Evolutionary conservation across 2,329 filamentous ascomycete genomes (phyloP), one percentile per base, ranked within the genome.

Genomic region (Colletotrichum salicis): DNA sequence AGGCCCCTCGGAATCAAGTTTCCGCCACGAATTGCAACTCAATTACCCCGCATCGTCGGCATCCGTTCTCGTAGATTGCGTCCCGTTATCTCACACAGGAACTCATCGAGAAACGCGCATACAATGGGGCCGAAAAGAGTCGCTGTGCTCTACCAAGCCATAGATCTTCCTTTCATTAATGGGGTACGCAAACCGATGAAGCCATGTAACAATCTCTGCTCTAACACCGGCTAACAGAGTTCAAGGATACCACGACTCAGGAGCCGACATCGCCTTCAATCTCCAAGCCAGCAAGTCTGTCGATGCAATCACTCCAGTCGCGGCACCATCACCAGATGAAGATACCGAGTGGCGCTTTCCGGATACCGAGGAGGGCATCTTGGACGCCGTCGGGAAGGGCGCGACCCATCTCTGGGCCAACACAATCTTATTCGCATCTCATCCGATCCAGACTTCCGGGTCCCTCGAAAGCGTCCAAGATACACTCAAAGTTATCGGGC

Each of bases 331-430:
- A 52, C 80, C 81, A 4, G 65, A 64, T 4, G 68, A 74, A 2
- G 74, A 83, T 4, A 62, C 76, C 41, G 79, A 80, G 5, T 86
- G 83, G 84, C 81, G 79, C 56, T 86, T 84, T 67, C 80, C 84
- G 2, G 84, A 86, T 70, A 83, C 81, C 8, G 82, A 84, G 68
- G 77, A 78, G 3, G 83, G 84, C 1, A 83, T 86, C n/a, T 56
- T 82, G 0, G 69, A 76, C 4, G 85, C 85, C 0, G 62, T 86
- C 1, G 63, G 80, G 3, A 76, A 76, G 48, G 84, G 84, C 0
- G 82, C 83, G 0, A 87, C 82, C 1, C 82, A 85, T 73, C 76
- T 87, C 3, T 87, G 85, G 85, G 84, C 85, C 1, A 88, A 88
- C 72, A 88, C 86, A 0, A 83, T 87, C 52, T 75, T 87, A 1